Evolutionary conservation across 805 yeast genomes (phyloP), one percentile per base, ranked within the genome.

Genomic region (Myxozyma mucilagina): DNA sequence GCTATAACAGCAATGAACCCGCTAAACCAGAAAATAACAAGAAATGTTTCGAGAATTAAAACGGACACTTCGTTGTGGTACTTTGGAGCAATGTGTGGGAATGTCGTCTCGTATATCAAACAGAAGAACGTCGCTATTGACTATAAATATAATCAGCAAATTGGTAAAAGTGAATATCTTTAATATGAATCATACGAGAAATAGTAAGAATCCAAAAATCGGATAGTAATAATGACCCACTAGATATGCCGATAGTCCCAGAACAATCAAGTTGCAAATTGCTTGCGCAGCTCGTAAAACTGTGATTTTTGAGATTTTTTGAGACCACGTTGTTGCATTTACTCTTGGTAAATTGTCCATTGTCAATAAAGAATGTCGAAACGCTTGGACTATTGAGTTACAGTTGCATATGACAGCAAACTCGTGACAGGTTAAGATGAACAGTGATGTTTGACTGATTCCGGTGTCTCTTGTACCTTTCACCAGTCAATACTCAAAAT

Each of bases 171-270:
- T n/a, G n/a, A n/a, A n/a, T 24, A 24, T 24, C 29, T 24, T 24
- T 24, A 24, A 24, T 24, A 24, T 11, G 29, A 2, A 16, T 52
- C 60, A 31, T 56, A 57, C 59, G 38, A 54, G 35, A 29, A 61
- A 61, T 2, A 61, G n/a, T 11, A 31, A 32, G 42, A 58, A 61
- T 11, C 65, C 65, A 39, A 58, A 57, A 16, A 61, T 32, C 13
- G 65, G 35, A n/a, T 55, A 34, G 49, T 61, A 61, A 29, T 45
- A 53, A 44, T 45, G 43, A 5, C 29, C 34, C 20, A 34, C 57
- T 11, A 61, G 60, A 59, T 60, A 61, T 32, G 49, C 55, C 31
- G 63, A 14, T 16, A 61, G n/a, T 10, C 65, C 65, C 20, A 61
- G 52, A 14, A 53, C 44, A 3, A 61, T 47, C n/a, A 61, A 10